These are phyloP conservation scores for Sanghuangporus weigelae DNA, from an alignment of 1,284 basidiomycete genomes.

Conservation along the genomic window DNA sequence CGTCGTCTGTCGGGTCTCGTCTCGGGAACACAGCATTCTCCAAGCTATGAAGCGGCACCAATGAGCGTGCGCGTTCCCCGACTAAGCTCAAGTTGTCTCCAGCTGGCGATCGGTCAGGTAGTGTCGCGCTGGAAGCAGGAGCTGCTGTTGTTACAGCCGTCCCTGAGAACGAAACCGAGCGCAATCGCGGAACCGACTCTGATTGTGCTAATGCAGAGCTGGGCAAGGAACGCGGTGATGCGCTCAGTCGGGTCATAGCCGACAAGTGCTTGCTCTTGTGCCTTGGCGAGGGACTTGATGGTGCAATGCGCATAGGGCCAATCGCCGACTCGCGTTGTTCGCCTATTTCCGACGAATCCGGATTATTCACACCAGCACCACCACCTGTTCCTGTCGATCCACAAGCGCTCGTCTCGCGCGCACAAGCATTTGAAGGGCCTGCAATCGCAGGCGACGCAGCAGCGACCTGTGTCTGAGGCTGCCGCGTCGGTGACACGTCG, in stretches of 20 bases:
- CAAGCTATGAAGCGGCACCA: slow-evolving; percentile 15
- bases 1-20: slow-evolving; percentile 16
- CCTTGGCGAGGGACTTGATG: not conserved
- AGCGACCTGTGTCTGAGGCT: not conserved
- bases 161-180: not conserved
- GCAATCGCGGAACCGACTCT: not conserved
- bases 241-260: not conserved
- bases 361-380: not conserved
- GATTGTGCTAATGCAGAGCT: not conserved
- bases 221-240: not conserved
- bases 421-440: not conserved
- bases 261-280: not conserved
- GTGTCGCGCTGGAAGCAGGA: not conserved
- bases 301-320: not conserved
- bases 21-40: slow-evolving; percentile 13
- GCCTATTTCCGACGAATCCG: not conserved
- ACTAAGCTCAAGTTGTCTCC: not conserved
- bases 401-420: not conserved
- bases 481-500: not conserved
- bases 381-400: not conserved
- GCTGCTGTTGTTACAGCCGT: not conserved
- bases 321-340: not conserved
- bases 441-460: not conserved
- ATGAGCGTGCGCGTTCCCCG: slow-evolving; percentile 1
- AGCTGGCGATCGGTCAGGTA: not conserved